phyloP scores from a whole-genome alignment of 148 eudicot genomes.

The Chenopodium quinoa region DNA sequence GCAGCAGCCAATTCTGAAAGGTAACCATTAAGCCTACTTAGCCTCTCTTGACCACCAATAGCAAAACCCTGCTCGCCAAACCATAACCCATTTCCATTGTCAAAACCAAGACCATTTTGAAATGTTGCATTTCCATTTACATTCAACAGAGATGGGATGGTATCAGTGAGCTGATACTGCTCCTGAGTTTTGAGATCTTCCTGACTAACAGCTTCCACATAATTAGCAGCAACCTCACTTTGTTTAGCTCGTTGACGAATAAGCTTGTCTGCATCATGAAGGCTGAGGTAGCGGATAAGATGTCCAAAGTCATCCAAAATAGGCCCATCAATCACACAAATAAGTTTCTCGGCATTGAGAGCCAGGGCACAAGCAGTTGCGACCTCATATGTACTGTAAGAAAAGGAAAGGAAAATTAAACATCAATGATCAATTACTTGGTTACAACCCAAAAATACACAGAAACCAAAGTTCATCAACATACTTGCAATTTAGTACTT shows the following conservation, averaged over 20 bases:
- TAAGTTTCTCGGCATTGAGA: conserved; percentile 92
- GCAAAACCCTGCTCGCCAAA: conserved; percentile 92
- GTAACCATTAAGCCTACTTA: conserved; percentile 74
- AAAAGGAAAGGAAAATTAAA: conserved; percentile 6
- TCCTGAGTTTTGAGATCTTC: conserved; percentile 48
- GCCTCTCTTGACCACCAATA: conserved; percentile 89
- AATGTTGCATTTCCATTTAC: conserved; percentile 58
- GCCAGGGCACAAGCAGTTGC: conserved; percentile 98
- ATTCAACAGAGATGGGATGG: conserved; percentile 33
- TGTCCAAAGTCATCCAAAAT: conserved; percentile 80
- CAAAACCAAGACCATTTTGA: conserved; percentile 96
- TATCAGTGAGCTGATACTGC: conserved; percentile 39
- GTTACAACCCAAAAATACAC: background rate
- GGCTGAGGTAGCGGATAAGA: conserved; percentile 80
- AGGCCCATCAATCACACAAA: conserved; percentile 91
- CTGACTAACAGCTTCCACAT: conserved; percentile 82
- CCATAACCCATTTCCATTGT: conserved; percentile 80
- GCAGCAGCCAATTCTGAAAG: conserved; percentile 98
- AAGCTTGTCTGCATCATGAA: conserved; percentile 81
- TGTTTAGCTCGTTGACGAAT: conserved; percentile 85
- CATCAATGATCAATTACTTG: conserved; percentile 3
- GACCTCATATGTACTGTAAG: conserved; percentile 84
- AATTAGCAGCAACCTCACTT: conserved; percentile 95
- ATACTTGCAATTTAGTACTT: conserved; percentile 97
- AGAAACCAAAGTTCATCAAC: conserved; percentile 48